Conservation (phyloP, 768 basidiomycete genomes). For the Leccinum olivaceopallidum region DNA sequence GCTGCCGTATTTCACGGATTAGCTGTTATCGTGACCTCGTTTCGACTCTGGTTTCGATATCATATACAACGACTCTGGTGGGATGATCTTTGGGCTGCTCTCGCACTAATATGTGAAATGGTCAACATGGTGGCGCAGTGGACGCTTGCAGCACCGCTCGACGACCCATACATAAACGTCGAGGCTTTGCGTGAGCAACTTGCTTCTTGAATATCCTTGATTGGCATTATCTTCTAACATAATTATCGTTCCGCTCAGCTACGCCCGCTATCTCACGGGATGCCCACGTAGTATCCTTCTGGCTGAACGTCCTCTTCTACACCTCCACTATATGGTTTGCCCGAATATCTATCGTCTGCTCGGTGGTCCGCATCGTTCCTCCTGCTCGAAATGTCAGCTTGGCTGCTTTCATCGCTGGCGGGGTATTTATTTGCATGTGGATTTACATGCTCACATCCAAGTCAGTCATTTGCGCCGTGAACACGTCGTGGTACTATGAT, state of each 20-base stretch:
- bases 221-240: background rate
- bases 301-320: slow-evolving; percentile 22
- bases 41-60: slow-evolving; percentile 30
- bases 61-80: slow-evolving; percentile 27
- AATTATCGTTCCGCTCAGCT: slow-evolving; percentile 30
- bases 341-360: slow-evolving; percentile 27
- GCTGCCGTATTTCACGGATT: slow-evolving; percentile 21
- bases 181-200: slow-evolving; percentile 14
- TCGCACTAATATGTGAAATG: slow-evolving; percentile 13
- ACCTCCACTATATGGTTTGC: slow-evolving; percentile 31
- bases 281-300: slow-evolving; percentile 20
- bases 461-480: slow-evolving; percentile 43
- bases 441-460: slow-evolving; percentile 19
- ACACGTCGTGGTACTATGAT: slow-evolving; percentile 38
- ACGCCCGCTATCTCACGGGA: slow-evolving; percentile 15
- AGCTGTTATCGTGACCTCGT: slow-evolving; percentile 22
- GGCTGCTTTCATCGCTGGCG: slow-evolving; percentile 1
- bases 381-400: slow-evolving; percentile 11
- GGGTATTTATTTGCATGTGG: slow-evolving; percentile 22
- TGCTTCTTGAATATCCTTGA: background rate
- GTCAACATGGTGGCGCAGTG: slow-evolving; percentile 16
- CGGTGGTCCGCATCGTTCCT: slow-evolving; percentile 26
- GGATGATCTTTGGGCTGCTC: slow-evolving; percentile 30
- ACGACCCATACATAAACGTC: slow-evolving; percentile 13
- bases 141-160: slow-evolving; percentile 29